Percentiles rank a stretch among this genome's conserved stretches.
phyloP scores from a whole-genome alignment of 1,284 basidiomycete species.

The Rhodotorula sp. region DNA sequence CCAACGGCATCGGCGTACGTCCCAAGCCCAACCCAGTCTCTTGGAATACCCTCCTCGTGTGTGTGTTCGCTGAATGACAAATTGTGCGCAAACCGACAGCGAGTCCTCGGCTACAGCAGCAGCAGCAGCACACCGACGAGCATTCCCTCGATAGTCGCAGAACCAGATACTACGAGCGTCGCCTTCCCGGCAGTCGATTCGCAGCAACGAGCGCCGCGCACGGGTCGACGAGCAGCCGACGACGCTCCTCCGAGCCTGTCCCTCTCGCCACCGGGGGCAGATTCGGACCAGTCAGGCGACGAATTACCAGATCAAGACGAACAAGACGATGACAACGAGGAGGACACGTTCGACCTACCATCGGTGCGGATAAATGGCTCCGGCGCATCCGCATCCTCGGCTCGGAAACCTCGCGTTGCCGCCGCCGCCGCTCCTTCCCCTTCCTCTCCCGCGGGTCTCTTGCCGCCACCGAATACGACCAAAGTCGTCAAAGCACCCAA shows the following conservation, averaged over 20 bases:
- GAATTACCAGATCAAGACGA: slow-evolving; percentile 21
- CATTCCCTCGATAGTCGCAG: slow-evolving; percentile 50
- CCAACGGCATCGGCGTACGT: not conserved
- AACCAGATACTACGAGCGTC: slow-evolving; percentile 69
- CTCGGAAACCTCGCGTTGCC: not conserved
- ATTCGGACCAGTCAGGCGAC: slow-evolving; percentile 3
- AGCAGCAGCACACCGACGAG: slow-evolving; percentile 47
- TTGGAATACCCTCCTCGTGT: no score
- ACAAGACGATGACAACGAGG: slow-evolving; percentile 17
- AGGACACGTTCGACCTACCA: slow-evolving; percentile 56
- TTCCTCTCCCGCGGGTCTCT: slow-evolving; percentile 47
- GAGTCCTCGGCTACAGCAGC: slow-evolving; percentile 1
- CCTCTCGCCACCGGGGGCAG: slow-evolving; percentile 43
- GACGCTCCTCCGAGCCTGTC: slow-evolving; percentile 48
- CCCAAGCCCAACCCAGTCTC: no score
- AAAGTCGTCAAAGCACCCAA: slow-evolving; percentile 57
- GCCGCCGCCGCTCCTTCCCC: no score
- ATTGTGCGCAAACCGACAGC: not conserved
- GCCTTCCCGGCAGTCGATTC: slow-evolving; percentile 78
- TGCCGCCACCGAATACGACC: slow-evolving; percentile 55
- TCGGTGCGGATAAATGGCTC: slow-evolving; percentile 54
- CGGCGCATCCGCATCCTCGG: not conserved
- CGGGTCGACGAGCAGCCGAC: slow-evolving; percentile 34
- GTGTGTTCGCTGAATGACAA: not conserved
- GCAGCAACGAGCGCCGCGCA: slow-evolving; percentile 62